These are phyloP conservation scores for Stenocarpella maydis DNA, from an alignment of 2,329 filamentous ascomycete species.

Conservation along the genomic window DNA sequence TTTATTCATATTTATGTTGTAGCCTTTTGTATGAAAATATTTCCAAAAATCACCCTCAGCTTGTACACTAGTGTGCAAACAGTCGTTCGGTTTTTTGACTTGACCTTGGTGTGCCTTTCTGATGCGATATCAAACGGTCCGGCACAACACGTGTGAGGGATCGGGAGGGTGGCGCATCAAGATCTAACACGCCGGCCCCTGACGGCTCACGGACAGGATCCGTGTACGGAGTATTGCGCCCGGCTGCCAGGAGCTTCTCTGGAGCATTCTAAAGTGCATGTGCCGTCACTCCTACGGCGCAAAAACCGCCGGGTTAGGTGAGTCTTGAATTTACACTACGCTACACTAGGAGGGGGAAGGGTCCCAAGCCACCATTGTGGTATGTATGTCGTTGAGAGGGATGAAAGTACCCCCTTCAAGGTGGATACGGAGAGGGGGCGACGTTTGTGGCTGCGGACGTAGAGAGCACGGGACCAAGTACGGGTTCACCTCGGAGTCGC, in stretches of 20 bases:
- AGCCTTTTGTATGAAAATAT: too few relatives aligned
- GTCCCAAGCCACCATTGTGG: background rate
- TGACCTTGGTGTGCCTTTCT: background rate
- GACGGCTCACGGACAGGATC: slow-evolving; percentile 14
- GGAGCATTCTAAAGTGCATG: background rate
- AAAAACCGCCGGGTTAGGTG: slow-evolving; percentile 26
- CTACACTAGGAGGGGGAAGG: too few relatives aligned
- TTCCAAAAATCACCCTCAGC: too few relatives aligned
- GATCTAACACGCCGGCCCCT: slow-evolving; percentile 21
- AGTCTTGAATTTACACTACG: background rate
- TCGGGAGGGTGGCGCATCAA: background rate
- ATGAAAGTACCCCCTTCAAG: too few relatives aligned
- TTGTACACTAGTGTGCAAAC: too few relatives aligned
- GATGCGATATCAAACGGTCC: slow-evolving; percentile 5
- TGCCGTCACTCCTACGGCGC: background rate
- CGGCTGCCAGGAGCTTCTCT: background rate
- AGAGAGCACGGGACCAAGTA: background rate
- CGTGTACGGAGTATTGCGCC: background rate
- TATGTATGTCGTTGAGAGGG: too few relatives aligned
- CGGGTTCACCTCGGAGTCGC: background rate
- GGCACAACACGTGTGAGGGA: slow-evolving; percentile 6
- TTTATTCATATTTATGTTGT: too few relatives aligned
- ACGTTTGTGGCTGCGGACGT: background rate
- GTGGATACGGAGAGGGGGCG: background rate
- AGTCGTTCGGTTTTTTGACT: background rate